Conservation (phyloP, 352 stramenopile species). For the Phytophthora macrochlamydospora region DNA sequence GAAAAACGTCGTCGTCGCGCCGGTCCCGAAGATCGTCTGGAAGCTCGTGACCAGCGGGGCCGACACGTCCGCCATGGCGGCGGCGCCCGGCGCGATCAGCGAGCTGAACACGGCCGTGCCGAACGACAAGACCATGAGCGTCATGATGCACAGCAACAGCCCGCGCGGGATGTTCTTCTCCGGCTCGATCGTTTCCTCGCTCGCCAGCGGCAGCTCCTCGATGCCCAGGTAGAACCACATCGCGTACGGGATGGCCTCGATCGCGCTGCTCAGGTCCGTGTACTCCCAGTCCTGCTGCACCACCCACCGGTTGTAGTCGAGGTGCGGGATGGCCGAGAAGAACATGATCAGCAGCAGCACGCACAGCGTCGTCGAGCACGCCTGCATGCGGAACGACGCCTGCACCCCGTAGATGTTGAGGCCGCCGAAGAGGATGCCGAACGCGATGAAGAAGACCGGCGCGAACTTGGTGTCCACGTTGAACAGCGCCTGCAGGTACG, state of each 20-base stretch:
- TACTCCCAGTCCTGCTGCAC: slow-evolving; percentile 59
- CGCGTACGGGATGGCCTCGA: slow-evolving; percentile 62
- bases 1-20: slow-evolving; percentile 55
- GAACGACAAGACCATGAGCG: slow-evolving; percentile 57
- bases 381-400: slow-evolving; percentile 63
- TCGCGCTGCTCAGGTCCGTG: slow-evolving; percentile 44
- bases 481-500: slow-evolving; percentile 53
- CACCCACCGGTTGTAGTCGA: slow-evolving; percentile 63
- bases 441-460: slow-evolving; percentile 51
- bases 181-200: slow-evolving; percentile 29
- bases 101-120: slow-evolving; percentile 61
- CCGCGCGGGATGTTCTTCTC: slow-evolving; percentile 36
- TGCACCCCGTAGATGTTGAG: slow-evolving; percentile 62
- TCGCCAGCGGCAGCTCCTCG: slow-evolving; percentile 31
- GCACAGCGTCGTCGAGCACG: slow-evolving; percentile 50
- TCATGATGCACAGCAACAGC: slow-evolving; percentile 57
- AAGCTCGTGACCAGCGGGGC: slow-evolving; percentile 48
- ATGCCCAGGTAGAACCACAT: slow-evolving; percentile 63
- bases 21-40: slow-evolving; percentile 52
- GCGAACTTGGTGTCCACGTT: slow-evolving; percentile 37
- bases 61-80: slow-evolving; percentile 44
- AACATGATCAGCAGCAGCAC: slow-evolving; percentile 64
- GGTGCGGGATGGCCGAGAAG: slow-evolving; percentile 45
- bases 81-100: slow-evolving; percentile 49
- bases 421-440: slow-evolving; percentile 55